Evolutionary conservation across 306 rosid genomes (phyloP).

Genomic region (Vachellia pachyceras): DNA sequence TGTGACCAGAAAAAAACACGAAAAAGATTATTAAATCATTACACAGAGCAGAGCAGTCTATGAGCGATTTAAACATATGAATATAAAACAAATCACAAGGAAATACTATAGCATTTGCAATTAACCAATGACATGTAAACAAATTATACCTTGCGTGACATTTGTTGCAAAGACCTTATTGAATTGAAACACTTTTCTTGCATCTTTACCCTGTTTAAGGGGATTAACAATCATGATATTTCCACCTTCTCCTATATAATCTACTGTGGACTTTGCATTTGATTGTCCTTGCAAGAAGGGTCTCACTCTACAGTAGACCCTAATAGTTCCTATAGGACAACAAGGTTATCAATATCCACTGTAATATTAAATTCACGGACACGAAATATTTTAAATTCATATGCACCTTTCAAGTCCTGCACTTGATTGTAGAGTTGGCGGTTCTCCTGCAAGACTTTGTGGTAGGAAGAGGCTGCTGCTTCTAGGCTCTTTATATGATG

Average conservation of each 20-base stretch:
- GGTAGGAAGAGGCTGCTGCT: slow-evolving; percentile 80
- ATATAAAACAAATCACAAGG: slow-evolving; percentile 4
- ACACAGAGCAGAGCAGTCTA: not conserved
- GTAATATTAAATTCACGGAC: slow-evolving; percentile 16
- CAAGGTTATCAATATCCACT: slow-evolving; percentile 13
- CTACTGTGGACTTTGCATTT: slow-evolving; percentile 75
- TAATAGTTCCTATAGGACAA: slow-evolving; percentile 74
- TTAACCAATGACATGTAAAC: not conserved
- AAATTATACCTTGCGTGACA: slow-evolving; percentile 82
- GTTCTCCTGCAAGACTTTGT: slow-evolving; percentile 84
- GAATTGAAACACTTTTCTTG: slow-evolving; percentile 88
- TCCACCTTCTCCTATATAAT: slow-evolving; percentile 95
- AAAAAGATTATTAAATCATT: not conserved
- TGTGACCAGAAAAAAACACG: not conserved
- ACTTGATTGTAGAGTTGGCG: slow-evolving; percentile 90
- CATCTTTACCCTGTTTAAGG: slow-evolving; percentile 82
- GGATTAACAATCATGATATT: slow-evolving; percentile 92
- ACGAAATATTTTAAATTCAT: slow-evolving; percentile 21
- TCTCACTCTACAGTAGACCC: slow-evolving; percentile 95
- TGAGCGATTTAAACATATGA: not conserved
- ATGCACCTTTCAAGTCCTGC: slow-evolving; percentile 92
- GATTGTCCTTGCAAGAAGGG: slow-evolving; percentile 81
- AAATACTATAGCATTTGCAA: slow-evolving; percentile 5
- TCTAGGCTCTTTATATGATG: slow-evolving; percentile 77
- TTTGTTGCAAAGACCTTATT: slow-evolving; percentile 85